These are phyloP conservation scores for Penicillium coprophilum DNA, from an alignment of 495 filamentous ascomycete genomes.

Conservation along the genomic window DNA sequence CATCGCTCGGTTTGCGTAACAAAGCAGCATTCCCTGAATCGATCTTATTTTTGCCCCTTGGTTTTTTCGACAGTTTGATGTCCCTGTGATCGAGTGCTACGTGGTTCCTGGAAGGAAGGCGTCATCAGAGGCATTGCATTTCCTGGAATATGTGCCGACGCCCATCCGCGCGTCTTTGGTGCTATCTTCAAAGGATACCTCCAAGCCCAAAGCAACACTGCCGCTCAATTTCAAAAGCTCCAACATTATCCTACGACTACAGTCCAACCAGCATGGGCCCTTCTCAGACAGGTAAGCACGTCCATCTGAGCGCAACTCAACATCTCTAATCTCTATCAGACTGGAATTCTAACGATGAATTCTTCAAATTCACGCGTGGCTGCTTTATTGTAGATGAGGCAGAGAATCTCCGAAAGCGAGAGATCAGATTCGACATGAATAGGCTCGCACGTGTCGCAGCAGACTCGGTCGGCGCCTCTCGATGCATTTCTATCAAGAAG, in stretches of 20 bases:
- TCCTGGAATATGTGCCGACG: slow-evolving; percentile 18
- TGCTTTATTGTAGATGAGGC: slow-evolving; percentile 38
- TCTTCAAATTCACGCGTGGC: slow-evolving; percentile 38
- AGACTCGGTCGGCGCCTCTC: slow-evolving; percentile 33
- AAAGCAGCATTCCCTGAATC: no score
- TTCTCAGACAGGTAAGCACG: slow-evolving; percentile 21
- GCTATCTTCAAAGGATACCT: slow-evolving; percentile 13
- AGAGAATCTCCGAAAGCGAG: slow-evolving; percentile 35
- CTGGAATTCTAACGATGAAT: slow-evolving; percentile 37
- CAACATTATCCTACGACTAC: no score
- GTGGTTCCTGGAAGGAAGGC: background rate
- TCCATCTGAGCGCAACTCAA: slow-evolving; percentile 7
- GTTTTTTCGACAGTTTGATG: no score
- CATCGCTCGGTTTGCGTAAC: no score
- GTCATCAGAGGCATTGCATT: background rate
- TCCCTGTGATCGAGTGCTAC: no score
- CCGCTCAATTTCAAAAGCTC: slow-evolving; percentile 16
- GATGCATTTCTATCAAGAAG: slow-evolving; percentile 33
- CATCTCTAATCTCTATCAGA: slow-evolving; percentile 23
- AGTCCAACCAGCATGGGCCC: slow-evolving; percentile 12
- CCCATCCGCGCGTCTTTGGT: slow-evolving; percentile 18
- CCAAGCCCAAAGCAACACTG: slow-evolving; percentile 13
- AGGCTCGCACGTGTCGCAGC: slow-evolving; percentile 35
- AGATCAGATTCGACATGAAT: slow-evolving; percentile 37
- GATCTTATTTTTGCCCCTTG: no score